A percentile compares a stretch with the other conserved stretches of the same genome.
Conservation (phyloP, 2,329 filamentous ascomycete genomes). For the Colletotrichum magnum region DNA sequence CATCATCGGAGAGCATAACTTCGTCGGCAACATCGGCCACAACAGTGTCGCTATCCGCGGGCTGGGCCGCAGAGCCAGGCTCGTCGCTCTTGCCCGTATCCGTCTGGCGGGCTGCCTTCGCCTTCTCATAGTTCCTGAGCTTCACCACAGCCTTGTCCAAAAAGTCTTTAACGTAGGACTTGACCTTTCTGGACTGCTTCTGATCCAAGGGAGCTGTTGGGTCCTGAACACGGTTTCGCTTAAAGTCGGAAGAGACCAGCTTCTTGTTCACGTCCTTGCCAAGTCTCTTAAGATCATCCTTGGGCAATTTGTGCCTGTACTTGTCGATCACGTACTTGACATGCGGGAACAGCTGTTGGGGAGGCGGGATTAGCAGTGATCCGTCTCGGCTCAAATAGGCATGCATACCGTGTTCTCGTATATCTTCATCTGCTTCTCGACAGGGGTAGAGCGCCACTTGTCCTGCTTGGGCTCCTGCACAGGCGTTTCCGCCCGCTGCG, state of each 20-base stretch:
- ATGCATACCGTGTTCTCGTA: slow-evolving; percentile 90
- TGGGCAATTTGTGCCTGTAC: slow-evolving; percentile 88
- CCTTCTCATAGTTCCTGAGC: slow-evolving; percentile 76
- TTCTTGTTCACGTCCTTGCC: slow-evolving; percentile 84
- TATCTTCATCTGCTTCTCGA: slow-evolving; percentile 94
- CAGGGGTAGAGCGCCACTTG: slow-evolving; percentile 77
- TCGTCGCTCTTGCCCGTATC: slow-evolving; percentile 44
- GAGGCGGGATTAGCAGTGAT: not conserved
- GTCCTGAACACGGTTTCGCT: slow-evolving; percentile 87
- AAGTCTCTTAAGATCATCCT: slow-evolving; percentile 78
- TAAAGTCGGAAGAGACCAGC: slow-evolving; percentile 91
- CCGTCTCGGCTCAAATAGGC: not conserved
- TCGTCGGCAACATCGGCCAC: slow-evolving; percentile 55
- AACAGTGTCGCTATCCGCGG: slow-evolving; percentile 44
- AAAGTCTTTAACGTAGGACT: slow-evolving; percentile 82
- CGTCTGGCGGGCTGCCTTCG: slow-evolving; percentile 63
- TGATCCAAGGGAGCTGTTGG: slow-evolving; percentile 79
- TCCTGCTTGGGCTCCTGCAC: slow-evolving; percentile 74
- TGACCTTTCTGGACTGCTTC: slow-evolving; percentile 86
- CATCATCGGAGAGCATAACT: slow-evolving; percentile 58
- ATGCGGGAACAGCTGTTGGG: slow-evolving; percentile 80
- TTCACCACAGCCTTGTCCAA: slow-evolving; percentile 89
- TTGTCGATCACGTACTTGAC: slow-evolving; percentile 90
- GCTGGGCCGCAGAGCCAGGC: slow-evolving; percentile 28
- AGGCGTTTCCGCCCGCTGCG: slow-evolving; percentile 70